Evolutionary conservation across 2,329 filamentous ascomycete species (phyloP), one percentile per base, ranked within the genome.

Genomic region (Stagonosporopsis chrysanthemi): DNA sequence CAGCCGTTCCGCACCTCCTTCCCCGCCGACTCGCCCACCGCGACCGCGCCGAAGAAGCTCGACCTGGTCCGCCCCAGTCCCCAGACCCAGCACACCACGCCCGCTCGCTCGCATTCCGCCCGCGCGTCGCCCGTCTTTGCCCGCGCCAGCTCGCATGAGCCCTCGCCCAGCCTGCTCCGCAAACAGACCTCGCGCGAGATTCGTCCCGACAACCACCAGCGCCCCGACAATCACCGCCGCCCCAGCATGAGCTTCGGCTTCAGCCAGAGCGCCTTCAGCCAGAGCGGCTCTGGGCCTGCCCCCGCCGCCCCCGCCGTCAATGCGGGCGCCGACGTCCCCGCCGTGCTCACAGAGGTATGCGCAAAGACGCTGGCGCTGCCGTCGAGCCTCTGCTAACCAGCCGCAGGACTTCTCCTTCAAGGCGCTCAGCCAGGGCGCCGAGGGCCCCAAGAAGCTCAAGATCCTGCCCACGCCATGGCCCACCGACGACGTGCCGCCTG

Each of bases 331-430:
- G 87, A 92, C 70, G 82, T 97, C 52, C 83, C 88, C 65, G 88
- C 92, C 64, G 90, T 97, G 66, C 86, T 89, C 75, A 94, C 92
- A 64, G 91, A 97, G 83, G 90, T 92, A 79, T 14, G 66, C 86
- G 89, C 75, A 94, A 92, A 64, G 91, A 97, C 83, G 90, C 92
- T 79, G 6, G 29, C 29, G 15, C 31, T 15, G 31, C 31, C 12
- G 12, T 15, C n/a, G n/a, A 19, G 17, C n/a, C n/a, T 12, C 17
- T 36, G 54, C 63, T 71, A 51, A 69, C 48, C 9, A 2, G 2
- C n/a, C 36, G 33, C 60, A 78, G 90, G 84, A 85, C 65, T 81
- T 99, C 45, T 92, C 91, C 5, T 98, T 99, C 77, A 85, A 90
- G 64, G 86, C 90, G 48, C 49, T 74, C 31, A 60, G 57, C 51